Base-by-base conservation (phyloP, 2,329 filamentous ascomycete species). In the Phoma sp. region DNA sequence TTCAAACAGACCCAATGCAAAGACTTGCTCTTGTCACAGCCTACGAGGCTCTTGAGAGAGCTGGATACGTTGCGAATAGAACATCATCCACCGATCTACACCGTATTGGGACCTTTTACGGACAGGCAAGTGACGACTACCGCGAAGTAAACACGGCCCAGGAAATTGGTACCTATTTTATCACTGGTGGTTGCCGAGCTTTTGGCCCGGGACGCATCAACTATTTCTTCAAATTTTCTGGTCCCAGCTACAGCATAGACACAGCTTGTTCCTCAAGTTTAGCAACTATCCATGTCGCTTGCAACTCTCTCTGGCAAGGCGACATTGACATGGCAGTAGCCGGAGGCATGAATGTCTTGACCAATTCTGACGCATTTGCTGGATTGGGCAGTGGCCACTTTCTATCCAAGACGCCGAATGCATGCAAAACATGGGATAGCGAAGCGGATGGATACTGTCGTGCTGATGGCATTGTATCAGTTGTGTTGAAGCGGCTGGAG, bases 381-480 rank as follows among this genome's bases (percentile, higher is more conserved):
- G 63, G 63, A 3, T 55, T 69, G 7, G 32, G 47, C 32, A 43
- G 48, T 10, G 64, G 63, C 0, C 59, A 62, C 14, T 68, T 70
- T 51, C 51, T 70, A 5, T 29, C 42, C n/a, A n/a, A n/a, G n/a
- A 3, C n/a, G 4, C 7, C 21, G 18, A 58, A 66, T 10, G 64
- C 61, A 2, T 73, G 67, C 42, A 62, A 62, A 2, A 68, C 65
- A 0, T 73, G 67, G 17, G 67, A 71, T 36, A 56, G 61, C 18
- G n/a, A 12, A 1, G 72, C 71, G 1, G 67, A 73, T 47, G 72
- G 72, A 1, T 75, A 74, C 51, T 69, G 62, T 40, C 63, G 72
- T 9, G 66, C 48, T 10, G 72, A 74, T 17, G 64, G 55, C 12
- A 47, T 60, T 28, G 70, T 55, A 2, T 34, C 57, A 1, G 52